A percentile compares a stretch with the other conserved stretches of the same genome.
Evolutionary conservation across 164 flowering plant species (phyloP).

Genomic region (Umbilicus rupestris): DNA sequence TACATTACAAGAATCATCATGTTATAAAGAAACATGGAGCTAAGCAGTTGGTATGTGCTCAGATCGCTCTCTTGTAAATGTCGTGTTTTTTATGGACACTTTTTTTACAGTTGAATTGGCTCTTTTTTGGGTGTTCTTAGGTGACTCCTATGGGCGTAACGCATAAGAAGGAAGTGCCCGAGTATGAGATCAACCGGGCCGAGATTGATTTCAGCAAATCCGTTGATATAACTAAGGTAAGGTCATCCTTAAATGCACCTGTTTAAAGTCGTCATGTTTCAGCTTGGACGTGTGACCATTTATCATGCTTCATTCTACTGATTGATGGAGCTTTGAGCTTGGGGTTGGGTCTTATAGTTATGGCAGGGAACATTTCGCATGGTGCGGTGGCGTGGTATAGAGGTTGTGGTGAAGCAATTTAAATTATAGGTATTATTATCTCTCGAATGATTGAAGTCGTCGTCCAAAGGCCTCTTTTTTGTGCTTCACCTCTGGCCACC

Average conservation of each 20-base stretch:
- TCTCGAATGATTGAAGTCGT: too few relatives aligned
- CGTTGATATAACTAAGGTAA: constrained; percentile 68
- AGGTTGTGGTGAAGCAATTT: constrained; percentile 88
- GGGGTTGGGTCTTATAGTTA: not conserved
- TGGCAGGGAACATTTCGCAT: constrained; percentile 71
- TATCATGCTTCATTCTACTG: not conserved
- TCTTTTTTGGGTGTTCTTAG: constrained; percentile 17
- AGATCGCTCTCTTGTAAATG: not conserved
- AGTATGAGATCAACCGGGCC: constrained; percentile 72
- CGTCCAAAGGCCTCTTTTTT: too few relatives aligned
- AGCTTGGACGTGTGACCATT: not conserved
- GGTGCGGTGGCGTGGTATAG: constrained; percentile 86
- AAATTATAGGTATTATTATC: too few relatives aligned
- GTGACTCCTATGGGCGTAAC: constrained; percentile 85
- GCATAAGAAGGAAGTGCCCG: constrained; percentile 75
- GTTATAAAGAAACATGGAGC: constrained; percentile 88
- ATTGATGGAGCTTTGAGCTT: not conserved
- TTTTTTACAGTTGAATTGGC: too few relatives aligned
- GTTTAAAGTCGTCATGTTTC: too few relatives aligned
- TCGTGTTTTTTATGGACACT: not conserved
- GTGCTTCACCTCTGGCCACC: too few relatives aligned
- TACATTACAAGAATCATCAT: constrained; percentile 68
- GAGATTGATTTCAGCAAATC: constrained; percentile 82
- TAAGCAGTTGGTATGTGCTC: constrained; percentile 53
- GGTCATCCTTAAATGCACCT: not conserved